Evolutionary conservation across 345 rosid genomes (phyloP).

Genomic region (Sisymbrium irio): DNA sequence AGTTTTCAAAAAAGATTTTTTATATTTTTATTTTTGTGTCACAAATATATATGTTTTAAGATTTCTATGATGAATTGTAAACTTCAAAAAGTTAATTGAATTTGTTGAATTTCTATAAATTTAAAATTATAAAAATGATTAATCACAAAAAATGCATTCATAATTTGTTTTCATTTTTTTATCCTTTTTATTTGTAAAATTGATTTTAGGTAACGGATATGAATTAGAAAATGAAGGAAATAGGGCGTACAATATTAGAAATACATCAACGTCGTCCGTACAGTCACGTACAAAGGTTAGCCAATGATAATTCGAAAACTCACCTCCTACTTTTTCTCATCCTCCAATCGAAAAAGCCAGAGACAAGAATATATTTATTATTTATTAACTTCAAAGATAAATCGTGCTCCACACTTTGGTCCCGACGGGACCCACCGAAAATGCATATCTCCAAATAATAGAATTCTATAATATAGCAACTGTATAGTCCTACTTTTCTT

Average conservation of each 20-base stretch:
- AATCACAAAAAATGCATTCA: no score
- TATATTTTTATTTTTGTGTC: no score
- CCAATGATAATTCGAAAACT: slow-evolving; percentile 58
- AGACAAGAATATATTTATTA: neutral
- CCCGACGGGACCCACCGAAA: slow-evolving; percentile 10
- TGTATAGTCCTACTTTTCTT: slow-evolving; percentile 22
- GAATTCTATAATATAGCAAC: neutral
- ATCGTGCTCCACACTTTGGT: slow-evolving; percentile 40
- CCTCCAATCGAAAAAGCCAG: slow-evolving; percentile 24
- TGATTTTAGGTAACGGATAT: neutral
- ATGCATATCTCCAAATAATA: slow-evolving; percentile 10
- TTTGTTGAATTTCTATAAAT: no score
- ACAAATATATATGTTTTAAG: no score
- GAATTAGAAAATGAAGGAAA: neutral
- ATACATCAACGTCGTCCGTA: slow-evolving; percentile 49
- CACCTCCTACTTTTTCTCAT: slow-evolving; percentile 34
- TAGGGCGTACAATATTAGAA: slow-evolving; percentile 6
- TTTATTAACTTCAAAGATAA: slow-evolving; percentile 20
- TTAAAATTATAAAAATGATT: no score
- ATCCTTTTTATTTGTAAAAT: neutral
- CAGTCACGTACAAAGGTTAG: slow-evolving; percentile 25
- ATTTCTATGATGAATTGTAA: no score
- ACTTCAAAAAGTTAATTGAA: no score
- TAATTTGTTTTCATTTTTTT: no score
- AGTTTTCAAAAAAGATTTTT: no score